Evolutionary conservation across 768 basidiomycete genomes (phyloP).

Genomic region (Lentinula detonsa): DNA sequence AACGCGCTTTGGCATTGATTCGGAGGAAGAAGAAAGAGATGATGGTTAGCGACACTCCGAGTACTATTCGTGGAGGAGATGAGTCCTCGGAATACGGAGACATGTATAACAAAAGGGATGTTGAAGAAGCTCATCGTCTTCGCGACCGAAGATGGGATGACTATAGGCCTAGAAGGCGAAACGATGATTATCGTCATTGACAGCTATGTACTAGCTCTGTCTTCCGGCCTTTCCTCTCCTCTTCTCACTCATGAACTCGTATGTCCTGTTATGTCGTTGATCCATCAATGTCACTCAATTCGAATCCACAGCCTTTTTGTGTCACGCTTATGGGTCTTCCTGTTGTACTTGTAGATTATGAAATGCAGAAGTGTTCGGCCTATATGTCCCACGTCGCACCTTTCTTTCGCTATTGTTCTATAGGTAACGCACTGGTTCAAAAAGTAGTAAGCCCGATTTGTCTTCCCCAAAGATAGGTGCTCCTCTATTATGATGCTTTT

Average conservation of each 20-base stretch:
- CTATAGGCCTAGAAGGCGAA: neutral
- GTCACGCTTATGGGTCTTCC: too few relatives aligned
- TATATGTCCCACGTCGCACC: too few relatives aligned
- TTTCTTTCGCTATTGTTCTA: too few relatives aligned
- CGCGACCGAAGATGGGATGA: constrained; percentile 8
- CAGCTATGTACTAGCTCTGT: neutral
- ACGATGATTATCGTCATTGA: neutral
- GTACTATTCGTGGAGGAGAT: constrained; percentile 50
- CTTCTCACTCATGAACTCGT: too few relatives aligned
- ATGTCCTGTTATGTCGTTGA: too few relatives aligned
- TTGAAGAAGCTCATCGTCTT: constrained; percentile 63
- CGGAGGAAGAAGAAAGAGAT: constrained; percentile 58
- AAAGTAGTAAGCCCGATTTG: neutral
- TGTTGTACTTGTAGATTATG: too few relatives aligned
- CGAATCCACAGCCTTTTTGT: too few relatives aligned
- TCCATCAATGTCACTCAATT: too few relatives aligned
- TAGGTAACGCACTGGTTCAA: too few relatives aligned
- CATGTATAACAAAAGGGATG: constrained; percentile 63
- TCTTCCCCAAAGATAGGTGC: neutral
- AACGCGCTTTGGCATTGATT: constrained; percentile 70
- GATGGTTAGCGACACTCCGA: constrained; percentile 64
- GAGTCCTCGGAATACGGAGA: constrained; percentile 53
- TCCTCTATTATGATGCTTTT: neutral
- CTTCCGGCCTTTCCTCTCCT: too few relatives aligned
- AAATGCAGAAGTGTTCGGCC: too few relatives aligned